These are phyloP conservation scores for Vachellia collinsii DNA, from an alignment of 306 rosid genomes.

Conservation along the genomic window DNA sequence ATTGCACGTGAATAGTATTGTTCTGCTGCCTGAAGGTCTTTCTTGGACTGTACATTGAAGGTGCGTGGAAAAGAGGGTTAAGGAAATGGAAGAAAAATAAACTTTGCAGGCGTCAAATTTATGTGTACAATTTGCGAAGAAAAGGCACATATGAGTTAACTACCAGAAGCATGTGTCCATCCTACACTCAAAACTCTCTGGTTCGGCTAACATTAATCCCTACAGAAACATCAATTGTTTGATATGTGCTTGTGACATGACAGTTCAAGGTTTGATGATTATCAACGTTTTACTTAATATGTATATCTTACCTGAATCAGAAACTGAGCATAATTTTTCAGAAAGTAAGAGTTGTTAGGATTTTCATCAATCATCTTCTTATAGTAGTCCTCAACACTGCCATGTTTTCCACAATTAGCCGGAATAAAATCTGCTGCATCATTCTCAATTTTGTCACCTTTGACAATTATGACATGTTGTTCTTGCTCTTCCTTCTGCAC, in stretches of 20 bases:
- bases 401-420: conserved; percentile 34
- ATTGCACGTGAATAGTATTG: conserved; percentile 60
- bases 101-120: background rate
- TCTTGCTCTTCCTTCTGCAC: conserved; percentile 49
- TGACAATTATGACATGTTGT: conserved; percentile 28
- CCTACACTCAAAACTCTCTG: background rate
- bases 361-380: conserved; percentile 63
- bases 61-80: conserved; percentile 6
- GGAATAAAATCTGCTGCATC: conserved; percentile 34
- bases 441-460: conserved; percentile 30
- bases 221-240: background rate
- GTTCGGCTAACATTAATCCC: background rate
- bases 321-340: conserved; percentile 75
- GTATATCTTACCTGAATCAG: conserved; percentile 62
- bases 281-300: background rate
- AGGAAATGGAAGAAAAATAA: background rate
- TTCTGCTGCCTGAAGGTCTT: conserved; percentile 72
- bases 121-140: background rate
- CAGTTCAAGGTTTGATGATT: background rate
- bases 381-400: conserved; percentile 49
- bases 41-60: conserved; percentile 58
- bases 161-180: conserved; percentile 15
- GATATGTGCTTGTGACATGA: background rate
- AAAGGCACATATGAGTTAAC: background rate
- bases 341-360: conserved; percentile 59